These are phyloP conservation scores for Claviceps arundinis DNA, from an alignment of 2,329 filamentous ascomycete genomes.

Conservation along the genomic window DNA sequence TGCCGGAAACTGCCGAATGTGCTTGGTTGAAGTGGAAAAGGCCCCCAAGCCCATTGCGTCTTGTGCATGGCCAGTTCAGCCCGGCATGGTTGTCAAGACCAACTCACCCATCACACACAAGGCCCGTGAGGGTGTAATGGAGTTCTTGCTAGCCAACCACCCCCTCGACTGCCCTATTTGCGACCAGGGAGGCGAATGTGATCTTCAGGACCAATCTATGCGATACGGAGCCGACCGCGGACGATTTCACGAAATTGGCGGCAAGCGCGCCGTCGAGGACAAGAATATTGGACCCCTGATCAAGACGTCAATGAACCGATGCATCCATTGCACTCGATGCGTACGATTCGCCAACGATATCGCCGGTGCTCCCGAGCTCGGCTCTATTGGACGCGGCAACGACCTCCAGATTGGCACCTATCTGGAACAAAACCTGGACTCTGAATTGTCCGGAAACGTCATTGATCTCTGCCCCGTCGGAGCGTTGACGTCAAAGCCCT, in stretches of 20 bases:
- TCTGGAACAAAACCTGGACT: slow-evolving; percentile 83
- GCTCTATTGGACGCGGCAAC: slow-evolving; percentile 89
- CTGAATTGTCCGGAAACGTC: slow-evolving; percentile 91
- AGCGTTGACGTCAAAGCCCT: slow-evolving; percentile 91
- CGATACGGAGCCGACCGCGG: slow-evolving; percentile 92
- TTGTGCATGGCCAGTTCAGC: slow-evolving; percentile 96
- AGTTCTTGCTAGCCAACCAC: slow-evolving; percentile 93
- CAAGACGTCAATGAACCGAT: slow-evolving; percentile 99
- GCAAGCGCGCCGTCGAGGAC: slow-evolving; percentile 96
- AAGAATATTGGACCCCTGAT: slow-evolving; percentile 98
- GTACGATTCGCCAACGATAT: slow-evolving; percentile 96
- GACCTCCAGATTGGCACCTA: slow-evolving; percentile 98
- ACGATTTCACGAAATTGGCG: slow-evolving; percentile 87
- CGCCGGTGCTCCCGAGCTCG: slow-evolving; percentile 88
- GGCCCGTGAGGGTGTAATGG: slow-evolving; percentile 97
- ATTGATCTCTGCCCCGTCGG: slow-evolving; percentile 97
- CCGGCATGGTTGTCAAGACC: slow-evolving; percentile 98
- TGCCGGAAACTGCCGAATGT: slow-evolving; percentile 99
- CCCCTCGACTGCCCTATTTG: slow-evolving; percentile 94
- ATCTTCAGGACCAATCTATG: slow-evolving; percentile 99
- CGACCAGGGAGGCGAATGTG: slow-evolving; percentile 97
- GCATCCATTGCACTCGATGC: slow-evolving; percentile 97
- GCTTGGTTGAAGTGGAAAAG: slow-evolving; percentile 92
- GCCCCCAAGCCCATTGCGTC: slow-evolving; percentile 95
- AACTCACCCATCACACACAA: slow-evolving; percentile 94